phyloP scores from a whole-genome alignment of 2,329 filamentous ascomycete genomes.

The Diaporthe velutina region DNA sequence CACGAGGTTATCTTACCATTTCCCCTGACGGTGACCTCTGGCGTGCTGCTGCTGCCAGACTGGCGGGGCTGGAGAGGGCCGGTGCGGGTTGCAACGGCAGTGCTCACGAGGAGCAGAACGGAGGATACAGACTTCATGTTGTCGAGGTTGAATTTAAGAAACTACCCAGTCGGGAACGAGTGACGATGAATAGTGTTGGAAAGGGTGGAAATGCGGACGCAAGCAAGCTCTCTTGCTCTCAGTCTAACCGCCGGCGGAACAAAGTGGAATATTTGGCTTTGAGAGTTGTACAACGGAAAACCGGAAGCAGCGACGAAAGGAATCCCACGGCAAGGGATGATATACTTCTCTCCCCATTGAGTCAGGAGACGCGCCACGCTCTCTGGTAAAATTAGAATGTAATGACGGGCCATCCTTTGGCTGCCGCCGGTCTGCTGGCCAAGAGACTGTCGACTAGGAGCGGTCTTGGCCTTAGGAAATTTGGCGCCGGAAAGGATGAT shows the following conservation, averaged over 20 bases:
- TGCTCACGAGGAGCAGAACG: constrained; percentile 10
- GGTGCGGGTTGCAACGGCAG: constrained; percentile 6
- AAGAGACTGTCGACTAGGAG: constrained; percentile 26
- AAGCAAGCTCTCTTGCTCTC: constrained; percentile 16
- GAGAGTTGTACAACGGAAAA: constrained; percentile 18
- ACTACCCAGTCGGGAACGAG: constrained; percentile 24
- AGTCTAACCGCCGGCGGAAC: constrained; percentile 23
- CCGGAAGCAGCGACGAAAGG: neutral
- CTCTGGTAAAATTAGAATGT: constrained; percentile 34
- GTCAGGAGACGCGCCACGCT: constrained; percentile 26
- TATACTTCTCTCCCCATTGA: constrained; percentile 14
- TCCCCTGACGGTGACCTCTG: constrained; percentile 31
- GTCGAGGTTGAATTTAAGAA: neutral
- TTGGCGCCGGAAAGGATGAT: constrained; percentile 27
- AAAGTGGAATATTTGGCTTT: constrained; percentile 20
- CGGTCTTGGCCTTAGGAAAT: constrained; percentile 26
- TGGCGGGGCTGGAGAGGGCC: constrained; percentile 7
- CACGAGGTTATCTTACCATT: constrained; percentile 30
- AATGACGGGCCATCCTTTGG: constrained; percentile 4
- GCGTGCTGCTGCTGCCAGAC: constrained; percentile 25
- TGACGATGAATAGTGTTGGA: constrained; percentile 10
- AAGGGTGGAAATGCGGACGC: neutral
- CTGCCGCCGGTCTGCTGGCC: constrained; percentile 29
- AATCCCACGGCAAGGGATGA: constrained; percentile 26
- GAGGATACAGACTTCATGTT: constrained; percentile 31